Evolutionary conservation across 345 rosid genomes (phyloP), one percentile per base, ranked within the genome.

Genomic region (Camelina laxa): DNA sequence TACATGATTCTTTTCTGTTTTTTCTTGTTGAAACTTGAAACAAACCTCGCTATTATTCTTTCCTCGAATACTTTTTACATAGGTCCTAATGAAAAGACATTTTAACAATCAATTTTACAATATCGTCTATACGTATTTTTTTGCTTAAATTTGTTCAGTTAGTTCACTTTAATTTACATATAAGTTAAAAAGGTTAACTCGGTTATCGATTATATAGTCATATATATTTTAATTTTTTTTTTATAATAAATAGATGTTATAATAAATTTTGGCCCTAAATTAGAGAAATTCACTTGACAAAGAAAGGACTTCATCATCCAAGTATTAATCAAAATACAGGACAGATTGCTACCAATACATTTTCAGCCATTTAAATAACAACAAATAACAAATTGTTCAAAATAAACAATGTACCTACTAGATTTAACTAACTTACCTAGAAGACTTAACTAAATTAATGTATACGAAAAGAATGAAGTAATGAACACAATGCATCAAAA

Each of bases 1-100:
- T 56, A 36, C 66, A 76, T 70, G 53, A 70, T 76, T 76, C 60
- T 76, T 63, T 76, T 63, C 80, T 70, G 75, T 65, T 70, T 76
- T 76, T 47, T 33, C 60, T 63, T 63, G 80, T 76, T 70, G 80
- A 76, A 69, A 69, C 60, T 76, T 76, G 70, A 5, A 76, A 70
- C 70, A 55, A 35, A 54, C 75, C 59, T 63, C 19, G 35, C 75
- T 69, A 19, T 76, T 13, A 62, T 69, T 75, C 69, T 53, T 57
- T 7, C 35, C 45, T 42, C 69, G 24, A 68, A 19, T 68, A 53
- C 74, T 73, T 65, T 67, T 60, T 21, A 51, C 63, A 67, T 60
- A 60, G 74, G 56, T 50, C 69, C 65, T 64, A 42, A 45, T 55
- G 71, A 76, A 63, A 55, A 24, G 71, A 76, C 74, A 75, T 53